A percentile compares a stretch with the other conserved stretches of the same genome.
These are phyloP conservation scores for Myrica gale DNA, from an alignment of 306 rosid genomes.

Conservation along the genomic window DNA sequence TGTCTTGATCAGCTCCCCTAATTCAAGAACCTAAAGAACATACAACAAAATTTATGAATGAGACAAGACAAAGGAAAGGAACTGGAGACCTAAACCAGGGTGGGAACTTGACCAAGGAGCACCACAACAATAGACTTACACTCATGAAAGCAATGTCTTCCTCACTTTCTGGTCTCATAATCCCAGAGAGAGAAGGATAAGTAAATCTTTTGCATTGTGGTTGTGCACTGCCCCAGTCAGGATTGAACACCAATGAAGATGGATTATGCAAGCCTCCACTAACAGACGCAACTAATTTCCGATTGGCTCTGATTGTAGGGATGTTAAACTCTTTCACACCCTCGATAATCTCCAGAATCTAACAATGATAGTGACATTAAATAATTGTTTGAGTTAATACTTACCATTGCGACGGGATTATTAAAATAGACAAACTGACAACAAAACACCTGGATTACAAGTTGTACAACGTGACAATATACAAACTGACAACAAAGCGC, in stretches of 20 bases:
- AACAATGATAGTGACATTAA: conserved; percentile 11
- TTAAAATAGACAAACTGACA: background rate
- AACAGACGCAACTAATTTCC: conserved; percentile 55
- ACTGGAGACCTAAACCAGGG: background rate
- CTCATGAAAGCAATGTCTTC: conserved; percentile 72
- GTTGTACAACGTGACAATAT: background rate
- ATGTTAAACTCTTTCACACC: conserved; percentile 49
- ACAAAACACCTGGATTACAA: background rate
- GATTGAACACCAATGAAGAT: conserved; percentile 55
- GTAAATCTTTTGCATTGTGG: conserved; percentile 37
- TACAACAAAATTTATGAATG: background rate
- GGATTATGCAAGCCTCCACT: conserved; percentile 67
- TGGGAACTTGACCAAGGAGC: background rate
- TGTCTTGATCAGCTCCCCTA: conserved; percentile 64
- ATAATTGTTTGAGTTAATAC: conserved; percentile 10
- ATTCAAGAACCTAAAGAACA: conserved; percentile 59
- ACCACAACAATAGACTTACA: conserved; percentile 38
- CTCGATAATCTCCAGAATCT: conserved; percentile 53
- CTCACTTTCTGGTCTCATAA: conserved; percentile 55
- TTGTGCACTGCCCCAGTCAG: conserved; percentile 44
- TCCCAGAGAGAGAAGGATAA: conserved; percentile 39
- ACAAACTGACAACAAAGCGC: background rate
- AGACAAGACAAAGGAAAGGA: conserved; percentile 11
- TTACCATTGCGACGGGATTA: background rate
- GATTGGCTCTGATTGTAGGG: conserved; percentile 53